Percentiles rank a stretch among this genome's conserved stretches.
These are phyloP conservation scores for Neofusicoccum sp. DNA, from an alignment of 2,329 filamentous ascomycete species.

Conservation along the genomic window DNA sequence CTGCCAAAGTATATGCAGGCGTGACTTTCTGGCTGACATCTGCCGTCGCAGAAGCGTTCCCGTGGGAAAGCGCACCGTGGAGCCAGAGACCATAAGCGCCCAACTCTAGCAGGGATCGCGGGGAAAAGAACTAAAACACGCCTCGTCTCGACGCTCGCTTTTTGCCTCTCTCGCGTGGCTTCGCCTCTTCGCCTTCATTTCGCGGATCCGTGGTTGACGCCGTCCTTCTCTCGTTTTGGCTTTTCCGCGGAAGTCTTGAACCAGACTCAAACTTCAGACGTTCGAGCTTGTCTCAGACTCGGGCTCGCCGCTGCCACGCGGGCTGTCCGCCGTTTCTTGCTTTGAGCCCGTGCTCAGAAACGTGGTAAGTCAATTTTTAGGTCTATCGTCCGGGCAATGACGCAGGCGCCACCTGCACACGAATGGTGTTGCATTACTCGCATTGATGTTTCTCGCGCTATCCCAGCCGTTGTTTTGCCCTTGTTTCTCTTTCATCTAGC, in stretches of 20 bases:
- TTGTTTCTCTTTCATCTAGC: neutral
- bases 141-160: neutral
- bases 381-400: neutral
- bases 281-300: conserved; percentile 1
- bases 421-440: neutral
- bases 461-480: neutral
- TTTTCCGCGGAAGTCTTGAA: neutral
- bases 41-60: neutral
- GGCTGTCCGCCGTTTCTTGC: neutral
- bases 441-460: neutral
- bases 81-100: neutral
- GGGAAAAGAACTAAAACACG: neutral
- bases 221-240: neutral
- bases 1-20: too few species aligned
- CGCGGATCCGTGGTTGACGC: neutral
- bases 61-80: neutral
- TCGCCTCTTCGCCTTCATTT: neutral
- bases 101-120: neutral
- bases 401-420: neutral
- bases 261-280: conserved; percentile 15
- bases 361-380: conserved; percentile 10
- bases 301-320: neutral
- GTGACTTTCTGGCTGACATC: neutral
- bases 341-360: neutral
- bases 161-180: neutral